Evolutionary conservation across 176 grass and related monocot species (phyloP), one percentile per base, ranked within the genome.

Genomic region (Ampelocalamus luodianensis): DNA sequence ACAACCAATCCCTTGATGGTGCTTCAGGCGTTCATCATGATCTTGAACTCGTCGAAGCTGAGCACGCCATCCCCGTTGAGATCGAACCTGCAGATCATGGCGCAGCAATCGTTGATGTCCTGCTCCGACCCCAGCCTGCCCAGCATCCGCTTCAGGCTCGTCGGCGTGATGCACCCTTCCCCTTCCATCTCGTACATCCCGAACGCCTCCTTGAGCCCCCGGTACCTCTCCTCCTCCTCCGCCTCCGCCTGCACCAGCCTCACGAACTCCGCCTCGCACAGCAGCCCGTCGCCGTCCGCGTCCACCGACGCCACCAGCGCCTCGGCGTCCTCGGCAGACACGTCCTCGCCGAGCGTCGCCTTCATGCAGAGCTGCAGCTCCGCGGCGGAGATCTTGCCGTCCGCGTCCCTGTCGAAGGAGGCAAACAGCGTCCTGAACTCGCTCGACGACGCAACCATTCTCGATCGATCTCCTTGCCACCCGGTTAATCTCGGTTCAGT

Each of bases 11-110:
- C 8, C 13, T 42, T 22, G 29, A 53, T 1, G 45, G 38, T 8
- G 7, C 4, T 44, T 82, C 42, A 86, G 44, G 82, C 50, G 77
- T n/a, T 81, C 90, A 92, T 86, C 90, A 86, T 86, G 67, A 83
- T 62, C 79, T 79, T 78, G 90, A 92, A 92, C 87, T 92, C 90
- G 38, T 92, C 79, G 60, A 89, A 92, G 83, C 60, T 89, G 32
- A 92, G 83, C 4, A 89, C 79, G 4, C 90, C 87, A 12, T 92
- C 86, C 9, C 87, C 83, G 15, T 92, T 61, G 4, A 92, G 87
- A 23, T 92, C 90, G 69, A 89, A 92, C 78, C 90, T 72, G 61
- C 59, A 68, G 32, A 92, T 92, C 89, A 90, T 90, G 73, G 79
- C 79, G 18, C 59, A 67, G 68, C 89, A 87, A 5, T 87, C 89